Percentiles rank a stretch among this genome's conserved stretches.
phyloP scores from a whole-genome alignment of 257 asterid genomes.

The Henckelia pumila region DNA sequence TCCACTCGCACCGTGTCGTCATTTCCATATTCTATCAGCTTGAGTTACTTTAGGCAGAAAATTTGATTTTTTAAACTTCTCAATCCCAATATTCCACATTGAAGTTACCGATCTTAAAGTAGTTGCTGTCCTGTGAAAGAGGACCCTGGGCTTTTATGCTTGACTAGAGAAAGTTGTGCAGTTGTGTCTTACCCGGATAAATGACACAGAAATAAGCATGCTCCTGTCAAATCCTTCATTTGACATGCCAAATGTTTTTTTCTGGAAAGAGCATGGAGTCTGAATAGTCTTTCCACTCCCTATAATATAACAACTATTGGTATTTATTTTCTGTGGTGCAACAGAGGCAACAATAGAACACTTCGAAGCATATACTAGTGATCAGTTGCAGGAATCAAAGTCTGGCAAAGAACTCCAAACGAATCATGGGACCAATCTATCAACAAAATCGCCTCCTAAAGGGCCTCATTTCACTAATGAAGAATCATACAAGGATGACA shows the following conservation, averaged over 20 bases:
- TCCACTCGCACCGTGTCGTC: neutral
- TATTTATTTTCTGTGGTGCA: slow-evolving; percentile 11
- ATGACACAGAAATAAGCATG: neutral
- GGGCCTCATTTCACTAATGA: slow-evolving; percentile 32
- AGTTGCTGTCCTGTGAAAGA: neutral
- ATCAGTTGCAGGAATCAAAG: slow-evolving; percentile 29
- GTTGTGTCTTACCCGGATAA: neutral
- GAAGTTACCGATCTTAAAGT: neutral
- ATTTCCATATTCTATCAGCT: slow-evolving; percentile 4
- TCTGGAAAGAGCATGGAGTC: neutral
- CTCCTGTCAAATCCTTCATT: neutral
- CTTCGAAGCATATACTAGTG: slow-evolving; percentile 25
- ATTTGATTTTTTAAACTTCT: neutral
- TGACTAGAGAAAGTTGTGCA: neutral
- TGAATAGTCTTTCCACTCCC: neutral
- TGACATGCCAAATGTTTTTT: neutral
- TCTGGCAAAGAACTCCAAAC: slow-evolving; percentile 24
- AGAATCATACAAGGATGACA: neutral
- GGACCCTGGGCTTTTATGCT: neutral
- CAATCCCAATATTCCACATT: neutral
- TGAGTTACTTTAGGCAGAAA: neutral
- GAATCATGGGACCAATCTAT: slow-evolving; percentile 25
- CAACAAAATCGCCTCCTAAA: slow-evolving; percentile 24
- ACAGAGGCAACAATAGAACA: slow-evolving; percentile 30
- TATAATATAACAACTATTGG: neutral